Evolutionary conservation across 2,329 filamentous ascomycete species (phyloP), one percentile per base, ranked within the genome.

Genomic region (Fusarium multiceps): DNA sequence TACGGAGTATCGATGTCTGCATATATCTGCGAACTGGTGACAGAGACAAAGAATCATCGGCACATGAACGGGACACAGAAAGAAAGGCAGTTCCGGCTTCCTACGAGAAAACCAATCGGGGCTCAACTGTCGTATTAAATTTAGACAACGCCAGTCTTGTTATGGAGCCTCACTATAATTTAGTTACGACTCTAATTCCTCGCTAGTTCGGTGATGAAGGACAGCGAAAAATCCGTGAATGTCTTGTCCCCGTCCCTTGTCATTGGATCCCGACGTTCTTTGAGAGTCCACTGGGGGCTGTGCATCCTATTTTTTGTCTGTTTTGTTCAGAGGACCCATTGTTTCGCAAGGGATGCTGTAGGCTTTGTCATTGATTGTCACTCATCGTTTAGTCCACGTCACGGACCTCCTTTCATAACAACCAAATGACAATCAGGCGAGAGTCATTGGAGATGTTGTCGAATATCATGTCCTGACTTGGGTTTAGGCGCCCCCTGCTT

Each of bases 131-230:
- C 48, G 59, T 71, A 68, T 71, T 71, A 55, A 55, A 60, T 30
- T 63, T 67, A 61, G 69, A 63, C 46, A 55, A 60, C 49, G 37
- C 56, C 27, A 41, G 32, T 42, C 12, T 41, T 23, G 45, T n/a
- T 42, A 41, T 42, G 47, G 59, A 58, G 46, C 63, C 50, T 21
- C 27, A 53, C 48, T 37, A 37, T 37, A 37, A 72, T 67, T 58
- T 74, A 67, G 67, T 64, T 57, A 45, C 49, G 61, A 73, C 69
- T 41, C 67, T 73, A 73, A 72, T 69, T 68, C 46, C 40, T 45
- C 50, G 54, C 40, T 59, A 51, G 45, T 43, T 59, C 34, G 16
- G 40, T 42, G 51, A 63, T 58, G 45, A 55, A 50, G 61, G 47
- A 54, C 42, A 42, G n/a, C 47, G n/a, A 41, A 57, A 45, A 40